Evolutionary conservation across 192 early-diverging fungal genomes (phyloP), one percentile per base, ranked within the genome.

Genomic region (Gigaspora rosea): DNA sequence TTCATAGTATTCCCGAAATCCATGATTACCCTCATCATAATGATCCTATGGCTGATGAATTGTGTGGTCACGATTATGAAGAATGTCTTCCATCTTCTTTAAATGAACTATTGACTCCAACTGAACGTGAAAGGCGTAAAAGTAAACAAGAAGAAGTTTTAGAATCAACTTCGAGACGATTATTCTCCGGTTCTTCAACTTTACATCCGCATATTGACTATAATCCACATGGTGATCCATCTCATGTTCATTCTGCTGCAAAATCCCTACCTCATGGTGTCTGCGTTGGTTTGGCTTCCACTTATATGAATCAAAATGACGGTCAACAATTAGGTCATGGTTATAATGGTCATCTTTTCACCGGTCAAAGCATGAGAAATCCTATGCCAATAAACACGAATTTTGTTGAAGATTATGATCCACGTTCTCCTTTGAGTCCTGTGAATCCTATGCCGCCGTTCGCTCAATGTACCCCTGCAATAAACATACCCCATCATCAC

Each of bases 21-120:
- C 80, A 79, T 36, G 66, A 77, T 47, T 75, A 52, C 58, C 27
- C 20, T 47, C 66, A 75, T 47, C 51, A 72, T 57, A 71, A 73
- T 22, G 75, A 65, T 2, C 10, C 67, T 8, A 51, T 72, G 3
- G n/a, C 52, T 13, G 59, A 76, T 22, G 59, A 52, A 6, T 57
- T 74, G 13, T 69, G 69, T 13, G 76, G 73, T 12, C 52, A 64
- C 13, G 75, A 77, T 48, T 79, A 79, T 35, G 85, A 85, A 79
- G 83, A 79, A 27, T 79, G 84, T 62, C 50, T 88, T 9, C 87
- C 87, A 0, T 83, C 87, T 12, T 88, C 87, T 4, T 73, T 88
- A 15, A 88, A 86, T 67, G 87, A 88, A 57, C 73, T 88, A 3
- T 73, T 88, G 74, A 88, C 87, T 10, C 80, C 84, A 12, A 74